phyloP scores from a whole-genome alignment of 371 early-diverging fungal genomes.

The Fennellomyces sp. region DNA sequence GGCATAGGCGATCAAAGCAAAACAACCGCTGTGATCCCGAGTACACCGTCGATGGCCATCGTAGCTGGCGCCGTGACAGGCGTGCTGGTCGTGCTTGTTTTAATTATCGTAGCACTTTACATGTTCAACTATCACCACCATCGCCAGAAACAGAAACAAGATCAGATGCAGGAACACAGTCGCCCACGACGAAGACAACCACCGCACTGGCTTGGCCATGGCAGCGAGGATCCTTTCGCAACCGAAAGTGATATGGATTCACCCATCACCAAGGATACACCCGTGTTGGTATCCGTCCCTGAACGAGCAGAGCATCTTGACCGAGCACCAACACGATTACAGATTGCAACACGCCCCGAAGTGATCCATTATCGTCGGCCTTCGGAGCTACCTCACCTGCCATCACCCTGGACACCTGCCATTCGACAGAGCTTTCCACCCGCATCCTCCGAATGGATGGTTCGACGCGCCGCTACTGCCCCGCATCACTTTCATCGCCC shows the following conservation, averaged over 20 bases:
- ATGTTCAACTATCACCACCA: conserved; percentile 30
- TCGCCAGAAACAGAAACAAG: conserved; percentile 4
- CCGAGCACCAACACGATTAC: background rate
- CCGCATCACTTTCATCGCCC: conserved; percentile 7
- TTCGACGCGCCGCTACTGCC: conserved; percentile 17
- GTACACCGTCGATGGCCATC: conserved; percentile 35
- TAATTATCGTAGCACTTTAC: conserved; percentile 36
- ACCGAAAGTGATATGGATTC: no score
- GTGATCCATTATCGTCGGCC: background rate
- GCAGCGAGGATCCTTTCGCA: no score
- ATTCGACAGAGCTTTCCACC: conserved; percentile 15
- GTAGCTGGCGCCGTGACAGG: conserved; percentile 46
- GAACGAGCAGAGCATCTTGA: no score
- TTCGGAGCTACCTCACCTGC: background rate
- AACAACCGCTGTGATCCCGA: conserved; percentile 1
- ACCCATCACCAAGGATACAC: no score
- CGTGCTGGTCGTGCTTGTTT: conserved; percentile 34
- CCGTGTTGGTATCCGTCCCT: no score
- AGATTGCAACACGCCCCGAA: background rate
- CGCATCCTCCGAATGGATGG: conserved; percentile 8
- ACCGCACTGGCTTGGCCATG: no score
- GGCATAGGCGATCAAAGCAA: background rate
- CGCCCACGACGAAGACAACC: background rate
- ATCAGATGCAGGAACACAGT: background rate
- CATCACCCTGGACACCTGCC: conserved; percentile 13